These are phyloP conservation scores for Erythrophleum ivorense DNA, from an alignment of 331 rosid species.

Conservation along the genomic window DNA sequence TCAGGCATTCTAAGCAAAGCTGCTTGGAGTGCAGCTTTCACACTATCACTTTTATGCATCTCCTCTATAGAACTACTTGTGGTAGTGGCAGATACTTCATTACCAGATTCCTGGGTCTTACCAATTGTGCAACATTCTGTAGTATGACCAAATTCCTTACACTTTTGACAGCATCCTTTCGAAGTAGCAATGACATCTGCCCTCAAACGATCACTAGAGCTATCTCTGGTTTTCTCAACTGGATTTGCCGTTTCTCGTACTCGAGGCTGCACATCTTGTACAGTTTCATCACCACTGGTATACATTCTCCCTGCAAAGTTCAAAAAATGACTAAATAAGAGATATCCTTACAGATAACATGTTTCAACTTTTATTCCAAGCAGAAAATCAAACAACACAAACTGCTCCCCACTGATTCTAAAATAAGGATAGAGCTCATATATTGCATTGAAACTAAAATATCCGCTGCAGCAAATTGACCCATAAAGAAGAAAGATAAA, in stretches of 20 bases:
- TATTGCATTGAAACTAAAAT: slow-evolving; percentile 32
- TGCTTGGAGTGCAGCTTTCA: slow-evolving; percentile 83
- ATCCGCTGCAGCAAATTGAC: slow-evolving; percentile 25
- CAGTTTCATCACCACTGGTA: slow-evolving; percentile 49
- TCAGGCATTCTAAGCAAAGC: slow-evolving; percentile 85
- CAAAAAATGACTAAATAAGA: slow-evolving; percentile 45
- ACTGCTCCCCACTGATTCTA: slow-evolving; percentile 49
- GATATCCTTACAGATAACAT: slow-evolving; percentile 46
- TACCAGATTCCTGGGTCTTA: slow-evolving; percentile 47
- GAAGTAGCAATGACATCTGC: slow-evolving; percentile 52
- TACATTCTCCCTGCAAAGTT: slow-evolving; percentile 50
- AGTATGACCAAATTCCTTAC: slow-evolving; percentile 69
- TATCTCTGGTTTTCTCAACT: slow-evolving; percentile 61
- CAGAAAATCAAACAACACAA: slow-evolving; percentile 42
- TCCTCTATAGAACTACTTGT: slow-evolving; percentile 64
- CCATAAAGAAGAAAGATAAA: slow-evolving; percentile 5
- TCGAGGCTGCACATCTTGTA: slow-evolving; percentile 48
- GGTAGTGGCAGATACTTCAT: slow-evolving; percentile 50
- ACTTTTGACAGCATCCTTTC: slow-evolving; percentile 59
- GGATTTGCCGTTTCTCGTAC: slow-evolving; percentile 54
- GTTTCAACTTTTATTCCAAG: slow-evolving; percentile 48
- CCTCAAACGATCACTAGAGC: slow-evolving; percentile 46
- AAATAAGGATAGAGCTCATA: slow-evolving; percentile 23
- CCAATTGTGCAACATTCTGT: slow-evolving; percentile 59
- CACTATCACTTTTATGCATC: slow-evolving; percentile 54